Evolutionary conservation across 495 filamentous ascomycete species (phyloP).

Genomic region (Darksidea phi): DNA sequence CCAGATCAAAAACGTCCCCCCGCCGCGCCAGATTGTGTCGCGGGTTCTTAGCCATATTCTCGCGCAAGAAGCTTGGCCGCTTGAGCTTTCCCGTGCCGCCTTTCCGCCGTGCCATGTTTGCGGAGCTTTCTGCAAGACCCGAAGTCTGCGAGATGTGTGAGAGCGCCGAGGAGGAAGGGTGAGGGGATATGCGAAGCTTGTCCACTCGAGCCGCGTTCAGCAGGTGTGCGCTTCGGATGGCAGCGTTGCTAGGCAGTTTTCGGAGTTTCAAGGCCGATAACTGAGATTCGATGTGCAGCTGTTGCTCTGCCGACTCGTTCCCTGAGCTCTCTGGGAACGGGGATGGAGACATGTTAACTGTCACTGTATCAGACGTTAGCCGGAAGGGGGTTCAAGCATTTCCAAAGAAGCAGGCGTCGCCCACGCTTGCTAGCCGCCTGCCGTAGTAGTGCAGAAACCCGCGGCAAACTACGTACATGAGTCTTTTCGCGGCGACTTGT

Average conservation of each 20-base stretch:
- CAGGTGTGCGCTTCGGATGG: slow-evolving; percentile 14
- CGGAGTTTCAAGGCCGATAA: background rate
- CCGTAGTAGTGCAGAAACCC: too few relatives aligned
- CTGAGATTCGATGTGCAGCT: slow-evolving; percentile 16
- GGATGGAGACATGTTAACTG: background rate
- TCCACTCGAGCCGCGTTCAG: slow-evolving; percentile 29
- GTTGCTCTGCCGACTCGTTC: slow-evolving; percentile 6
- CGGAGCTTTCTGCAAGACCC: background rate
- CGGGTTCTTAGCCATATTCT: slow-evolving; percentile 5
- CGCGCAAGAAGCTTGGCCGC: slow-evolving; percentile 17
- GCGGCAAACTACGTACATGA: too few relatives aligned
- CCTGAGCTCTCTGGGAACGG: background rate
- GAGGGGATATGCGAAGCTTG: background rate
- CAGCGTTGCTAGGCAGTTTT: background rate
- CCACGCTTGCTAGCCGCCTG: too few relatives aligned
- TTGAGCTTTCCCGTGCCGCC: slow-evolving; percentile 14
- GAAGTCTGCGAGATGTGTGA: background rate
- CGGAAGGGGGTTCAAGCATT: too few relatives aligned
- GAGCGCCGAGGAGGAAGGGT: background rate
- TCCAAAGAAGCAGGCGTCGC: too few relatives aligned
- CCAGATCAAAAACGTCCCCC: slow-evolving; percentile 12
- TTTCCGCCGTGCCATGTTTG: background rate
- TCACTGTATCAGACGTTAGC: background rate
- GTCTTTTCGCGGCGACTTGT: background rate
- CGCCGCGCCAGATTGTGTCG: background rate